Base-by-base conservation (phyloP, 805 yeast species). In the Cephaloascus fragrans region DNA sequence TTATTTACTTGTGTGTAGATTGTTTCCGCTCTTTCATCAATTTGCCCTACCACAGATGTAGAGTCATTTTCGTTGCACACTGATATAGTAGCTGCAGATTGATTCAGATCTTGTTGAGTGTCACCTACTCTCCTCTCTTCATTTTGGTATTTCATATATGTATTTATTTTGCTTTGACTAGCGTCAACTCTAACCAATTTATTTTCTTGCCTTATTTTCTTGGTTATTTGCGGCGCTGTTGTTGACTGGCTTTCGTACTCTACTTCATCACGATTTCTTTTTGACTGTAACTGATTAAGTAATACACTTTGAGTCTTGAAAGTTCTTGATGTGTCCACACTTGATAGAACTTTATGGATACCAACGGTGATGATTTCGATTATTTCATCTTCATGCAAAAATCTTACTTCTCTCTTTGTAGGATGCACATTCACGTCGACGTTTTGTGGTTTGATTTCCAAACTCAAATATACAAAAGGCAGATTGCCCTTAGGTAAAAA, bases 371-470 rank as follows among this genome's bases (percentile, higher is more conserved):
- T 66, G 28, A 52, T 48, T 32, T 80, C 87, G 9, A 85, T 72
- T 17, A 93, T 87, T 52, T 89, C 97, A 35, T 83, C 93, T 49
- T 93, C 97, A 54, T 77, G 59, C 28, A 93, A 61, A 53, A 93
- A 88, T 34, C 94, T 57, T 2, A 93, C 97, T 50, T 90, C 97
- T 42, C 90, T 71, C 49, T 93, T 93, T 0, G 97, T 90, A 0
- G 98, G 98, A 53, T 93, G 98, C 12, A 93, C 80, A 53, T 93
- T 93, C 14, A 93, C 97, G 55, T 93, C 98, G 5, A 93, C 69
- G 43, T 80, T 79, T 26, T 59, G 61, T 1, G 96, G 84, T 18
- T 69, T 63, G 2, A 93, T 75, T 16, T 63, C 62, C n/a, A 93
- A 54, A 36, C 84, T 69, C 38, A 93, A 42, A 56, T 88, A 93